Evolutionary conservation across 1,284 basidiomycete species (phyloP), one percentile per base, ranked within the genome.

Genomic region (Trichosporon coremiiforme): DNA sequence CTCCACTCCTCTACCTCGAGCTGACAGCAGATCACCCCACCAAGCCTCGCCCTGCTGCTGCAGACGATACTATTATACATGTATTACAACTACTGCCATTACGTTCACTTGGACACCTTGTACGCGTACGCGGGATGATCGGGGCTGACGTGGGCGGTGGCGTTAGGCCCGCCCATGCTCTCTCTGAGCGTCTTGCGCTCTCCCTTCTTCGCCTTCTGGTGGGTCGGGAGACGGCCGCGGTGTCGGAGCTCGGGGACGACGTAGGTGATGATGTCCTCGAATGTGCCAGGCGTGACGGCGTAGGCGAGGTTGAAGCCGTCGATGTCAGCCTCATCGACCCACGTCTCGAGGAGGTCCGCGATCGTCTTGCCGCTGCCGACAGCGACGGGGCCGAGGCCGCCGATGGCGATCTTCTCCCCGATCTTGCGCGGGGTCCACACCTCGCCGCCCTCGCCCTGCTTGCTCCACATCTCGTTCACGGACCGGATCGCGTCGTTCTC

Each of bases 231-330:
- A 1, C 70, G 63, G 3, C 70, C 70, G 2, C 68, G 41, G 10
- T 35, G 4, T 3, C 70, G 50, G 2, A 73, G 67, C 65, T 73
- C 71, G 7, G 71, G 71, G 3, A 73, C 67, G 62, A 73, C 65
- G 53, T 66, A 64, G 62, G 66, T 66, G 29, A 73, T 57, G 38
- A 73, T 68, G 22, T 73, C 71, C 63, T 73, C 71, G 35, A 73
- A 70, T 17, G 71, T 70, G 20, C 65, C 67, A 1, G 68, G 68
- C 3, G 68, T 68, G 6, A 68, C 67, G 15, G 68, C 68, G 67
- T 73, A 70, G 10, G 67, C 69, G 33, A 73, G 65, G 66, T 73
- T 73, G 71, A 68, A 73, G 35, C 71, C 71, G 55, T 73, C 71
- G 47, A 70, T 29, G 25, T 66, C 68, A 5, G 65, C 64, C 47